phyloP scores from a whole-genome alignment of 2,329 filamentous ascomycete genomes.

The Fusarium cicatricum region DNA sequence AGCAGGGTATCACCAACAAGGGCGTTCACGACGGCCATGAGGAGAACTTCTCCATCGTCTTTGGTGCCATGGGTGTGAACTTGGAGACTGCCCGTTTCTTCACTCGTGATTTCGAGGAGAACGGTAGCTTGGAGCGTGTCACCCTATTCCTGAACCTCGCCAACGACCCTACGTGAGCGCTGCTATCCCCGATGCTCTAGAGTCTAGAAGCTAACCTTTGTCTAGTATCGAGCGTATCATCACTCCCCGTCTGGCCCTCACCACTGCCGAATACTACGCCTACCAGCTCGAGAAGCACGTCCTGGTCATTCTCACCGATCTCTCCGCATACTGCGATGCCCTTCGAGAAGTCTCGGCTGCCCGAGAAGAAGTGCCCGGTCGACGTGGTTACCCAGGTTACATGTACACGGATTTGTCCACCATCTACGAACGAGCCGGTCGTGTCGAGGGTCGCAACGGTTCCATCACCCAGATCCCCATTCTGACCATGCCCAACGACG shows the following conservation, averaged over 20 bases:
- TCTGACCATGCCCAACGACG: slow-evolving; percentile 99
- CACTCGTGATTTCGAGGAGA: slow-evolving; percentile 98
- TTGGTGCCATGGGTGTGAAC: slow-evolving; percentile 99
- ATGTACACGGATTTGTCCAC: slow-evolving; percentile 99
- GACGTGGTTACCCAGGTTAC: slow-evolving; percentile 99
- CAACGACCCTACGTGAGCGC: slow-evolving; percentile 94
- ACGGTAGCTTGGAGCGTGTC: slow-evolving; percentile 96
- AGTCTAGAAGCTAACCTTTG: slow-evolving; percentile 11
- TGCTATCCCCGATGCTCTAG: background rate
- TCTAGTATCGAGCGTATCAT: slow-evolving; percentile 97
- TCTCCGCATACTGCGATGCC: slow-evolving; percentile 98
- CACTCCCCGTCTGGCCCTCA: slow-evolving; percentile 95
- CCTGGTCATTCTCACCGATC: slow-evolving; percentile 95
- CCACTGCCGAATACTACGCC: slow-evolving; percentile 99
- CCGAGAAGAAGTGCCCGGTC: slow-evolving; percentile 97
- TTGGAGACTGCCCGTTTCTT: slow-evolving; percentile 99
- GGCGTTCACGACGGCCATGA: slow-evolving; percentile 95
- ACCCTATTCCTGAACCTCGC: slow-evolving; percentile 99
- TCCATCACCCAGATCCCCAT: slow-evolving; percentile 99
- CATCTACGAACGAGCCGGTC: slow-evolving; percentile 98
- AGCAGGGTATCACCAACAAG: slow-evolving; percentile 83
- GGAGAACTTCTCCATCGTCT: slow-evolving; percentile 99
- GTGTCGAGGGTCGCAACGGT: slow-evolving; percentile 95
- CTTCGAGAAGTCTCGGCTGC: slow-evolving; percentile 98
- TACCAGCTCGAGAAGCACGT: slow-evolving; percentile 99